These are phyloP conservation scores for Phoma sp. DNA, from an alignment of 2,329 filamentous ascomycete genomes.

Conservation along the genomic window DNA sequence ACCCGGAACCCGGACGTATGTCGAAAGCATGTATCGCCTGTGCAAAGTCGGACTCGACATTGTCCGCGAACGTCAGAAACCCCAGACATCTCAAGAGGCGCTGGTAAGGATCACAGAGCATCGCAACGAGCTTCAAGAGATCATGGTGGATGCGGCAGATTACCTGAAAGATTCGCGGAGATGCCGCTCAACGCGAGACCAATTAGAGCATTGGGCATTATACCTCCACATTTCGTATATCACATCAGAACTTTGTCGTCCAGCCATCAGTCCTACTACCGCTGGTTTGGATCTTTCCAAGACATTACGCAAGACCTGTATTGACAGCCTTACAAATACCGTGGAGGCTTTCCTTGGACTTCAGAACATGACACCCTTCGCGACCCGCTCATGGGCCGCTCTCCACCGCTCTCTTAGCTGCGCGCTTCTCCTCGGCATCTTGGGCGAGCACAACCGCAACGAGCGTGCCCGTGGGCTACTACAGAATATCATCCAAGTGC, in stretches of 20 bases:
- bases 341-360: constrained; percentile 68
- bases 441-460: constrained; percentile 53
- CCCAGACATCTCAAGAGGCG: constrained; percentile 60
- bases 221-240: constrained; percentile 68
- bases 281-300: constrained; percentile 52
- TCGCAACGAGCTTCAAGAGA: constrained; percentile 62
- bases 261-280: constrained; percentile 61
- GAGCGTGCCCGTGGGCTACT: constrained; percentile 54
- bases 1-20: constrained; percentile 60
- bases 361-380: constrained; percentile 56
- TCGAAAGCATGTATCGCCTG: constrained; percentile 62
- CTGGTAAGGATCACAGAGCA: constrained; percentile 62
- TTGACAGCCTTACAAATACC: constrained; percentile 61
- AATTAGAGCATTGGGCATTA: constrained; percentile 65
- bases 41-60: constrained; percentile 66
- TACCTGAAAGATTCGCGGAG: constrained; percentile 61
- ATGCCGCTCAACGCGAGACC: constrained; percentile 57
- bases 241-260: constrained; percentile 66
- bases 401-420: constrained; percentile 53
- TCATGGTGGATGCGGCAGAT: constrained; percentile 64
- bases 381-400: constrained; percentile 52
- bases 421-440: constrained; percentile 52
- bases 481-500: constrained; percentile 53
- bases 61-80: constrained; percentile 62
- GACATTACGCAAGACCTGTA: constrained; percentile 60